Conservation (phyloP, 164 flowering plant species). For the Chimonanthus salicifolius region DNA sequence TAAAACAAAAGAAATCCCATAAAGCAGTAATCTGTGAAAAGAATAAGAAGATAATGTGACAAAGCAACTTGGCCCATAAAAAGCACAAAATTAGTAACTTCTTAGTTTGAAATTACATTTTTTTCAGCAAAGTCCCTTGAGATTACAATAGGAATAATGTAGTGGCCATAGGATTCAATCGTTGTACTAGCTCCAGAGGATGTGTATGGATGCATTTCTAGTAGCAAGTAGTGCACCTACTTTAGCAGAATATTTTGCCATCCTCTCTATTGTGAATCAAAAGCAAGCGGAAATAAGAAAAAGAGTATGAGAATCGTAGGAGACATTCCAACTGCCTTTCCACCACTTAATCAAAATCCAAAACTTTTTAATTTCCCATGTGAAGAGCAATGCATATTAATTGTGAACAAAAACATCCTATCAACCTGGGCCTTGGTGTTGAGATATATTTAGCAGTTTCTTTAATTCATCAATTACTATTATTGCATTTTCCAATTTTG, state of each 20-base stretch:
- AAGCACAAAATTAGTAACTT: not conserved
- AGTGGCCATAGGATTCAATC: not conserved
- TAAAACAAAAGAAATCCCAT: conserved; percentile 98
- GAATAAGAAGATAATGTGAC: not conserved
- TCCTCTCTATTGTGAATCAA: not conserved
- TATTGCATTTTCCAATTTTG: too few species aligned
- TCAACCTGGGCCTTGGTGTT: not conserved
- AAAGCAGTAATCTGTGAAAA: conserved; percentile 75
- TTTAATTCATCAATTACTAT: too few species aligned
- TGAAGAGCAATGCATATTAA: not conserved
- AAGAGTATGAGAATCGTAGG: too few species aligned
- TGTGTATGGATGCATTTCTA: not conserved
- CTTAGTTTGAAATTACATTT: not conserved
- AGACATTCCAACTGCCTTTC: not conserved
- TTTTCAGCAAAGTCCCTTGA: too few species aligned
- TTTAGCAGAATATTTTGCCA: not conserved
- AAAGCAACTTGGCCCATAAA: not conserved
- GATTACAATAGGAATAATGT: too few species aligned
- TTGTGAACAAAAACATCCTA: not conserved
- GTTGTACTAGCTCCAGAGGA: not conserved
- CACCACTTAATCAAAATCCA: not conserved
- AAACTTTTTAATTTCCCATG: not conserved
- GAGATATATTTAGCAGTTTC: too few species aligned
- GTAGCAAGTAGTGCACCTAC: not conserved
- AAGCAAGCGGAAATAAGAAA: not conserved